Percentiles rank a stretch among this genome's conserved stretches.
Evolutionary conservation across 768 basidiomycete genomes (phyloP).

Genomic region (Trametes cubensis): DNA sequence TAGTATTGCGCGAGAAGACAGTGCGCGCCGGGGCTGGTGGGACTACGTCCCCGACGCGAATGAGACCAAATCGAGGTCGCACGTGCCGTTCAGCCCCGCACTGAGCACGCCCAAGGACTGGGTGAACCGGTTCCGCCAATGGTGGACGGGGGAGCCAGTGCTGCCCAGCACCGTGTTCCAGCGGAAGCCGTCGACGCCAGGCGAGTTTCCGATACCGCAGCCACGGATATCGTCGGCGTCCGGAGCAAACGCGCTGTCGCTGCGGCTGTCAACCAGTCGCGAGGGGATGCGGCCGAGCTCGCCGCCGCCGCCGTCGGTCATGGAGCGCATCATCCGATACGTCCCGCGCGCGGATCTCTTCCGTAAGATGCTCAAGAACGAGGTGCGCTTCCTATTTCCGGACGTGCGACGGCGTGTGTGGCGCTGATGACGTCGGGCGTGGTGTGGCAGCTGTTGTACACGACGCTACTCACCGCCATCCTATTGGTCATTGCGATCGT

Average conservation of each 20-base stretch:
- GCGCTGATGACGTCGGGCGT: background rate
- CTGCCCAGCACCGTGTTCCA: slow-evolving; percentile 25
- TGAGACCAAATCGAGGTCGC: background rate
- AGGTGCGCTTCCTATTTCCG: slow-evolving; percentile 43
- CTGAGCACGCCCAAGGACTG: background rate
- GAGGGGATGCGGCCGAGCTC: slow-evolving; percentile 14
- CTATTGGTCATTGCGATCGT: slow-evolving; percentile 52
- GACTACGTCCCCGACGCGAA: slow-evolving; percentile 47
- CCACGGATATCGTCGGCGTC: slow-evolving; percentile 23
- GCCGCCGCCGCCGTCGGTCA: slow-evolving; percentile 24
- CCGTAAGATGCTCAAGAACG: slow-evolving; percentile 60
- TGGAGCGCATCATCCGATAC: slow-evolving; percentile 49
- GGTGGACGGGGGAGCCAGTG: slow-evolving; percentile 16
- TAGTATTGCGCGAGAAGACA: background rate
- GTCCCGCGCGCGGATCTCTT: slow-evolving; percentile 58
- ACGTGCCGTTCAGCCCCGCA: background rate
- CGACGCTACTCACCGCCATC: slow-evolving; percentile 52
- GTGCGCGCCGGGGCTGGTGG: slow-evolving; percentile 52
- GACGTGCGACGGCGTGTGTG: too few relatives aligned
- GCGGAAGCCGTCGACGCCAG: slow-evolving; percentile 28
- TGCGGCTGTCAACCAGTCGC: slow-evolving; percentile 12
- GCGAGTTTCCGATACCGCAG: slow-evolving; percentile 24
- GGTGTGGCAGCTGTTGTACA: slow-evolving; percentile 50
- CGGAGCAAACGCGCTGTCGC: slow-evolving; percentile 1
- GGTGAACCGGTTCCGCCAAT: slow-evolving; percentile 12